Evolutionary conservation across 108 stramenopile genomes (phyloP).

Genomic region (Stephanodiscus triporus): DNA sequence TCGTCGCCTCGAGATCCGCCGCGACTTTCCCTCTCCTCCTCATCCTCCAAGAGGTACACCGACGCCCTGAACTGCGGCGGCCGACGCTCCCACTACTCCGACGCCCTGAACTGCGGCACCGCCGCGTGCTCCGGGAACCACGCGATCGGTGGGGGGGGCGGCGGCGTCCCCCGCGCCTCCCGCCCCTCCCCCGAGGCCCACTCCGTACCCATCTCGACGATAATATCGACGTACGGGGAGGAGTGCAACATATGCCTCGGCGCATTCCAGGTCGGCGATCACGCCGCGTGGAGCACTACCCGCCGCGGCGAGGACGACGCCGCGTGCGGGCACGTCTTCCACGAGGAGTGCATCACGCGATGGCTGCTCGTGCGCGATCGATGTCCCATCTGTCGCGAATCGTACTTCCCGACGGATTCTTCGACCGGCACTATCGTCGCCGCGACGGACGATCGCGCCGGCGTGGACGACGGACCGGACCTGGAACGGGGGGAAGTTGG

Average conservation of each 20-base stretch:
- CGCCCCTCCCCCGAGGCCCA: neutral
- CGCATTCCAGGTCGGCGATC: constrained; percentile 48
- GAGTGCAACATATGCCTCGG: constrained; percentile 50
- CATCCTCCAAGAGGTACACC: constrained; percentile 22
- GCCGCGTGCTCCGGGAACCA: constrained; percentile 8
- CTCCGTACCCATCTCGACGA: no score
- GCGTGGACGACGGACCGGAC: neutral
- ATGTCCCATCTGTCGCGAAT: constrained; percentile 46
- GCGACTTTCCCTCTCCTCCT: constrained; percentile 6
- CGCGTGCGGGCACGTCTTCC: constrained; percentile 66
- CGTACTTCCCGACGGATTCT: constrained; percentile 17
- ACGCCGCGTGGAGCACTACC: constrained; percentile 14
- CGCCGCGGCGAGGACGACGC: neutral
- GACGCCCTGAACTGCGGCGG: constrained; percentile 18
- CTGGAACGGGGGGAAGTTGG: neutral
- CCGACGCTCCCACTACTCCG: neutral
- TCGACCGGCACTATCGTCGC: neutral
- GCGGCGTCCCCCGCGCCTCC: neutral
- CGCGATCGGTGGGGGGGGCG: neutral
- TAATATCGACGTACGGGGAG: constrained; percentile 15
- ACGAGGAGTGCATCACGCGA: constrained; percentile 65
- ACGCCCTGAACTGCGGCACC: constrained; percentile 2
- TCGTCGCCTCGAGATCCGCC: neutral
- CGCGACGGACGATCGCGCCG: neutral
- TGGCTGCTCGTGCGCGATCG: constrained; percentile 62